phyloP scores from a whole-genome alignment of 371 early-diverging fungal genomes.

The Chytridiales sp. region DNA sequence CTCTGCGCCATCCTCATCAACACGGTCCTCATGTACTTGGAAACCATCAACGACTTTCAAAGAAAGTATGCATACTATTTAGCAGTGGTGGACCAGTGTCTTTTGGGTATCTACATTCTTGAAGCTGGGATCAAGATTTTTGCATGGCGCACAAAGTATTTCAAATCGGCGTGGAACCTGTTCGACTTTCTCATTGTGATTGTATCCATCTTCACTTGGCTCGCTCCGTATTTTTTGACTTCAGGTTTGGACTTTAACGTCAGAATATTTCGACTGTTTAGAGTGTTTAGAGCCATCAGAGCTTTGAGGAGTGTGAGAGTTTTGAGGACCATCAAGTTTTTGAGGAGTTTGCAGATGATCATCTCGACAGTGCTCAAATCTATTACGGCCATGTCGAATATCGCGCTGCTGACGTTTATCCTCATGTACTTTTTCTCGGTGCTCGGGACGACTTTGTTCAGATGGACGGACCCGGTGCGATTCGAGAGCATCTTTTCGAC shows the following conservation, averaged over 20 bases:
- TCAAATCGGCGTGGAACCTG: conserved; percentile 31
- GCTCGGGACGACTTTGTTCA: conserved; percentile 22
- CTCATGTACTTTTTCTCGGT: conserved; percentile 35
- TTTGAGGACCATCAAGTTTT: conserved; percentile 35
- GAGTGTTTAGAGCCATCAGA: conserved; percentile 25
- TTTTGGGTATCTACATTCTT: conserved; percentile 35
- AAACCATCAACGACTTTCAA: conserved; percentile 18
- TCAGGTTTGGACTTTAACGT: conserved; percentile 20
- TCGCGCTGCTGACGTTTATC: conserved; percentile 20
- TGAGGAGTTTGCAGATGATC: conserved; percentile 30
- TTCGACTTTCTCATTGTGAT: conserved; percentile 35
- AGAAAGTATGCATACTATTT: conserved; percentile 31
- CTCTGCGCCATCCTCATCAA: conserved; percentile 21
- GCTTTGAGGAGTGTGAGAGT: conserved; percentile 32
- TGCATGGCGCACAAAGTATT: conserved; percentile 24
- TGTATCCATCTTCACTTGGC: conserved; percentile 23
- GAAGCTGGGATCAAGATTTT: conserved; percentile 28
- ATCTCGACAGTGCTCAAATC: conserved; percentile 36
- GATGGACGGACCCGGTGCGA: conserved; percentile 24
- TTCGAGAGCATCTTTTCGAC: conserved; percentile 29
- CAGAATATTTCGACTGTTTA: conserved; percentile 26
- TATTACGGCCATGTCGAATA: conserved; percentile 42
- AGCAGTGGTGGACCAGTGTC: conserved; percentile 20
- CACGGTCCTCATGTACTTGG: conserved; percentile 22
- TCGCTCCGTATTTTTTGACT: conserved; percentile 24